phyloP scores from a whole-genome alignment of 352 stramenopile species.

The Aphanomyces stellatus region DNA sequence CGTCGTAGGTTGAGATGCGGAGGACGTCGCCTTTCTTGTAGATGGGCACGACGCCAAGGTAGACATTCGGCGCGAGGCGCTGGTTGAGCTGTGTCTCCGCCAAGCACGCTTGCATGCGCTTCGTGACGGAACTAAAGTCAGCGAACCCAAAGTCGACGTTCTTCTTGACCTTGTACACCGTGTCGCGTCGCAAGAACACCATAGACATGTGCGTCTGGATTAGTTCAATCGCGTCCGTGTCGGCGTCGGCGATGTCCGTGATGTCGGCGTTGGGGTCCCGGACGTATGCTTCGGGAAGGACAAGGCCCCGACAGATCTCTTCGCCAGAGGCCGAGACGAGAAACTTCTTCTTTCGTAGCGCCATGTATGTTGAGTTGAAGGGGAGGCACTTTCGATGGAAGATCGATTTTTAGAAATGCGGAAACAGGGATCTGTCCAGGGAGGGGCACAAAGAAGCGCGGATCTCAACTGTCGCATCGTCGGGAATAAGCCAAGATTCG shows the following conservation, averaged over 20 bases:
- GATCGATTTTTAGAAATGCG: not conserved
- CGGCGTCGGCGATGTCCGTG: not conserved
- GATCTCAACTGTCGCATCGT: too few relatives aligned
- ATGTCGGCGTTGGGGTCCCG: not conserved
- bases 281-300: conserved; percentile 1
- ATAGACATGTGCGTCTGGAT: conserved; percentile 73
- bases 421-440: not conserved
- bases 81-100: conserved; percentile 68
- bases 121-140: conserved; percentile 63
- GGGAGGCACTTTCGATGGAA: not conserved
- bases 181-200: conserved; percentile 45
- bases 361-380: too few relatives aligned
- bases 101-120: conserved; percentile 59
- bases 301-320: not conserved
- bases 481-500: too few relatives aligned
- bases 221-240: conserved; percentile 24
- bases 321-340: conserved; percentile 12
- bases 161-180: conserved; percentile 74
- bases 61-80: conserved; percentile 51
- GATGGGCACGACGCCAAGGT: conserved; percentile 54
- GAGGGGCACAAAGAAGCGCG: not conserved
- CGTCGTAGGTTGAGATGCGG: conserved; percentile 47
- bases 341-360: conserved; percentile 16
- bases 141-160: conserved; percentile 62
- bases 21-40: conserved; percentile 42